Percentiles rank a stretch among this genome's conserved stretches.
Evolutionary conservation across 306 rosid species (phyloP).

Genomic region (Neltuma alba): DNA sequence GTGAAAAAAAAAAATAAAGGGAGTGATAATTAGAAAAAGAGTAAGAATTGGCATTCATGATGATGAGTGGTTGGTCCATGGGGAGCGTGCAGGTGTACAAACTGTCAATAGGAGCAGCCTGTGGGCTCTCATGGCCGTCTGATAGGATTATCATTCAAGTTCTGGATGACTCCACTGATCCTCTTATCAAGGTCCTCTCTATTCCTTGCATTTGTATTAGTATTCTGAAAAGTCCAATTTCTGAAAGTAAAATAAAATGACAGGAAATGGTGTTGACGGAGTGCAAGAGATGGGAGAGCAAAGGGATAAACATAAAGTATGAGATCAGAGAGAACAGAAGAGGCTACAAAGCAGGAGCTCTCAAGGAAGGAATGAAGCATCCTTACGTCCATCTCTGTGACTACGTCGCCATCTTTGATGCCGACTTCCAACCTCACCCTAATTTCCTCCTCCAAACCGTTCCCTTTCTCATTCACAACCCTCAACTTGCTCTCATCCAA

Average conservation of each 20-base stretch:
- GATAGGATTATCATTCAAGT: conserved; percentile 74
- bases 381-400: conserved; percentile 79
- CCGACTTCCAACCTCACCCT: conserved; percentile 96
- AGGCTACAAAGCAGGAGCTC: conserved; percentile 95
- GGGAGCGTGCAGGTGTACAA: conserved; percentile 56
- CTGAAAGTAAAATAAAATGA: too few species aligned
- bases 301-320: conserved; percentile 85
- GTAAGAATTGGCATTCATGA: too few species aligned
- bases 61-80: too few species aligned
- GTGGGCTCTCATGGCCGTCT: conserved; percentile 76
- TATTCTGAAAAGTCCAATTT: too few species aligned
- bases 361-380: conserved; percentile 91
- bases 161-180: conserved; percentile 75
- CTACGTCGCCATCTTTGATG: conserved; percentile 83
- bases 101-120: conserved; percentile 72
- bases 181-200: conserved; percentile 56
- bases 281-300: conserved; percentile 80
- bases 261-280: conserved; percentile 78
- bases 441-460: conserved; percentile 72
- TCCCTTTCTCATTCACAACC: conserved; percentile 71
- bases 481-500: conserved; percentile 76
- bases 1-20: too few species aligned
- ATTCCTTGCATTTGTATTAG: too few species aligned
- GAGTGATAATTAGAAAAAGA: too few species aligned
- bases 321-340: conserved; percentile 82